Evolutionary conservation across 768 basidiomycete species (phyloP).

Genomic region (Clitopilus hobsonii): DNA sequence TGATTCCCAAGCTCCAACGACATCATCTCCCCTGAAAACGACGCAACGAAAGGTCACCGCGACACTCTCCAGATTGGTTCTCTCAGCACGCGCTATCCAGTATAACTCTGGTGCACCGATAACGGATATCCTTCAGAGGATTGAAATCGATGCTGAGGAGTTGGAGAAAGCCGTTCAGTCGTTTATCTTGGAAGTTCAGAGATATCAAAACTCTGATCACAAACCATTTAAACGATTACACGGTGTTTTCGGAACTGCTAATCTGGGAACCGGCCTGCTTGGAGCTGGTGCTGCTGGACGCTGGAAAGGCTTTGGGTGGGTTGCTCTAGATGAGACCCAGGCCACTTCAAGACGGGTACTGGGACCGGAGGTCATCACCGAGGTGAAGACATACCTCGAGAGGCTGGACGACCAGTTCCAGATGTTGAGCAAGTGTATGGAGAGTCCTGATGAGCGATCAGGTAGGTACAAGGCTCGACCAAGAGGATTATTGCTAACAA

Average conservation of each 20-base stretch:
- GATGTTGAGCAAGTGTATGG: constrained; percentile 28
- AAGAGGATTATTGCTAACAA: neutral
- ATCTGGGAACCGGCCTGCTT: constrained; percentile 73
- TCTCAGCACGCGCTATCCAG: constrained; percentile 86
- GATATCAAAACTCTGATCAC: constrained; percentile 36
- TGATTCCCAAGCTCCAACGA: constrained; percentile 37
- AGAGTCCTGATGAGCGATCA: constrained; percentile 27
- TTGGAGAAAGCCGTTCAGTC: constrained; percentile 65
- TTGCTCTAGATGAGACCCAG: constrained; percentile 46
- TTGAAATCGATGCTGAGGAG: constrained; percentile 73
- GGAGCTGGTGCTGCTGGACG: constrained; percentile 72
- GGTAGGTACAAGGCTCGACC: constrained; percentile 19
- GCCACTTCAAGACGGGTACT: constrained; percentile 44
- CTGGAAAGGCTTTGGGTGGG: constrained; percentile 88
- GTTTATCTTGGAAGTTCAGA: constrained; percentile 69
- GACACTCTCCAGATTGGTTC: constrained; percentile 82
- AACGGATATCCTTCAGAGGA: constrained; percentile 61
- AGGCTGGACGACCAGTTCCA: constrained; percentile 49
- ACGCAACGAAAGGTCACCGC: constrained; percentile 84
- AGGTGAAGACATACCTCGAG: constrained; percentile 43
- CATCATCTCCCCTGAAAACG: constrained; percentile 66
- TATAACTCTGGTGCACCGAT: constrained; percentile 67
- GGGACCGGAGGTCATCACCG: constrained; percentile 46
- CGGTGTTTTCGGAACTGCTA: constrained; percentile 55
- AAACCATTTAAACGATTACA: constrained; percentile 49